Evolutionary conservation across 768 basidiomycete genomes (phyloP).

Genomic region (Ramaria sp.): DNA sequence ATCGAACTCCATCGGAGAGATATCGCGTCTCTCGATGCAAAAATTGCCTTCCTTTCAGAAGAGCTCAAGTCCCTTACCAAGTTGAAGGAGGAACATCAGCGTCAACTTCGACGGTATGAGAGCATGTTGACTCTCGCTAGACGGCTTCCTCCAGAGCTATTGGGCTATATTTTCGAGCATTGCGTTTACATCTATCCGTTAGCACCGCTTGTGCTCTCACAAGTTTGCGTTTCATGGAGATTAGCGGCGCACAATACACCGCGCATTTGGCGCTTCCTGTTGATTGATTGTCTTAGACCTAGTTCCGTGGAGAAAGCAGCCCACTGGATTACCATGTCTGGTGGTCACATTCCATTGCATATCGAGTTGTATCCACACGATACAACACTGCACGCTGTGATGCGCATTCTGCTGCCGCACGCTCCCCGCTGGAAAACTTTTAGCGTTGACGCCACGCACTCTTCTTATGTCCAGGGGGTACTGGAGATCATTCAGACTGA

Average conservation of each 20-base stretch:
- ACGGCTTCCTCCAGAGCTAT: constrained; percentile 43
- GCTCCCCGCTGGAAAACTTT: constrained; percentile 35
- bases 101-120: constrained; percentile 31
- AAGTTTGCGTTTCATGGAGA: constrained; percentile 51
- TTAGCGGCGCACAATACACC: constrained; percentile 34
- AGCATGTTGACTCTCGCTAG: constrained; percentile 44
- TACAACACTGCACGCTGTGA: constrained; percentile 19
- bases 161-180: constrained; percentile 41
- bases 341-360: constrained; percentile 28
- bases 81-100: constrained; percentile 29
- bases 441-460: constrained; percentile 26
- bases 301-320: constrained; percentile 31
- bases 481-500: background rate
- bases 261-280: constrained; percentile 47
- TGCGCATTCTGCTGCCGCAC: constrained; percentile 29
- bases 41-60: constrained; percentile 30
- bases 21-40: constrained; percentile 29
- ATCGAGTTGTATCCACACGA: constrained; percentile 26
- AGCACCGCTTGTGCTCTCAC: constrained; percentile 43
- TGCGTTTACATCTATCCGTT: constrained; percentile 44
- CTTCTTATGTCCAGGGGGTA: background rate
- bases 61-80: constrained; percentile 32
- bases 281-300: constrained; percentile 35
- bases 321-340: constrained; percentile 41
- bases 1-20: constrained; percentile 29